Conservation (phyloP, 2,329 filamentous ascomycete species). For the Hypoxylon sp. region DNA sequence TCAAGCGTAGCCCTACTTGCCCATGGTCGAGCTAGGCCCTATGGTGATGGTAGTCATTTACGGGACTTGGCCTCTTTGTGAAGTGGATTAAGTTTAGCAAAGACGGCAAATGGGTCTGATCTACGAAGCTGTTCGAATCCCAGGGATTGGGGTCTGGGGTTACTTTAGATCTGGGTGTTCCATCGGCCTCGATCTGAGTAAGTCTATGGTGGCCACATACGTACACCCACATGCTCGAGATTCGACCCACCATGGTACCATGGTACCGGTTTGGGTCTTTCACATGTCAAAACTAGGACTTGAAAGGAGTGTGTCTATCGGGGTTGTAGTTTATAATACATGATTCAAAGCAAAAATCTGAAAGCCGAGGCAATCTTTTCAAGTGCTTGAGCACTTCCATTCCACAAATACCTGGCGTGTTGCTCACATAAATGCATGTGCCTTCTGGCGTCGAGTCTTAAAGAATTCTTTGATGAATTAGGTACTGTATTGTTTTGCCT, state of each 20-base stretch:
- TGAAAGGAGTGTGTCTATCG: background rate
- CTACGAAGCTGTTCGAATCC: background rate
- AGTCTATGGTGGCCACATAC: constrained; percentile 6
- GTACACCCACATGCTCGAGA: constrained; percentile 12
- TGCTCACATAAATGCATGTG: background rate
- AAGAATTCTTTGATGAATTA: background rate
- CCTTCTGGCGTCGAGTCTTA: background rate
- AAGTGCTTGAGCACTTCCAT: background rate
- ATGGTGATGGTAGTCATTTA: background rate
- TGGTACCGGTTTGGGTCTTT: constrained; percentile 14
- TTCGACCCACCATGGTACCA: constrained; percentile 2
- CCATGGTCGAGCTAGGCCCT: background rate
- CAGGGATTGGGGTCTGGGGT: background rate
- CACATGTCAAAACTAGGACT: constrained; percentile 24
- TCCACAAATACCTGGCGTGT: background rate
- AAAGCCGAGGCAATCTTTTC: constrained; percentile 14
- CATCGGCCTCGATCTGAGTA: background rate
- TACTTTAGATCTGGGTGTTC: background rate
- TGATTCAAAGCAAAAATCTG: background rate
- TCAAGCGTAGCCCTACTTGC: background rate
- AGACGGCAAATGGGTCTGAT: too few species aligned
- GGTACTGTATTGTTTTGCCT: constrained; percentile 9
- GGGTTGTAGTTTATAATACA: background rate
- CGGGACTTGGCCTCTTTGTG: background rate
- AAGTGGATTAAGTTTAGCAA: background rate